phyloP scores from a whole-genome alignment of 73 alveolate genomes.

The Chromera velia region DNA sequence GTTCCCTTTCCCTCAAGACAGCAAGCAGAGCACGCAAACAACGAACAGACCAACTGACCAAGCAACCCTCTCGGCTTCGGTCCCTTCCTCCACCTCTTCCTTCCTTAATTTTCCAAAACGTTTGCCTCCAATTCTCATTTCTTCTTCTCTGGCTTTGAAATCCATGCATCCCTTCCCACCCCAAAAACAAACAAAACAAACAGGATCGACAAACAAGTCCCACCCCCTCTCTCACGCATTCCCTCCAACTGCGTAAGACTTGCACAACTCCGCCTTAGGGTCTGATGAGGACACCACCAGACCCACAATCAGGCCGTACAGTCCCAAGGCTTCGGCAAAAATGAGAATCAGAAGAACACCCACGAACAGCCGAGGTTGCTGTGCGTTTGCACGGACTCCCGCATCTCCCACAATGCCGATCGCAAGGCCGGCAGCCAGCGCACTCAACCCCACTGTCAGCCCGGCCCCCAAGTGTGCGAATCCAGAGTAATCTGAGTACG shows the following conservation, averaged over 20 bases:
- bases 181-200: not conserved
- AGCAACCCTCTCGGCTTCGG: too few species aligned
- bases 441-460: conserved; percentile 60
- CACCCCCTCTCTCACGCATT: not conserved
- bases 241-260: not conserved
- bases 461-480: conserved; percentile 85
- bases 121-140: too few species aligned
- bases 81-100: too few species aligned
- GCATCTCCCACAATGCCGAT: conserved; percentile 99
- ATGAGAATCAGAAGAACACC: conserved; percentile 92
- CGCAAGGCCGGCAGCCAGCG: conserved; percentile 97
- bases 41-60: too few species aligned
- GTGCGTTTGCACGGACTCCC: conserved; percentile 97
- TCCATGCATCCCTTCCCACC: not conserved
- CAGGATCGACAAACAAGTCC: not conserved
- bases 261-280: not conserved
- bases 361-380: conserved; percentile 91
- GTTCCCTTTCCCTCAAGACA: too few species aligned
- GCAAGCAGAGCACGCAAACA: too few species aligned
- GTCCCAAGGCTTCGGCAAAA: conserved; percentile 95
- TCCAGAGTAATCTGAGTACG: conserved; percentile 74
- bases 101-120: too few species aligned
- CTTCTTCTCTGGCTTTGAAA: too few species aligned
- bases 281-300: not conserved
- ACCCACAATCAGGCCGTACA: conserved; percentile 60